Evolutionary conservation across 352 stramenopile species (phyloP), one percentile per base, ranked within the genome.

Genomic region (Phytopythium oedochilum): DNA sequence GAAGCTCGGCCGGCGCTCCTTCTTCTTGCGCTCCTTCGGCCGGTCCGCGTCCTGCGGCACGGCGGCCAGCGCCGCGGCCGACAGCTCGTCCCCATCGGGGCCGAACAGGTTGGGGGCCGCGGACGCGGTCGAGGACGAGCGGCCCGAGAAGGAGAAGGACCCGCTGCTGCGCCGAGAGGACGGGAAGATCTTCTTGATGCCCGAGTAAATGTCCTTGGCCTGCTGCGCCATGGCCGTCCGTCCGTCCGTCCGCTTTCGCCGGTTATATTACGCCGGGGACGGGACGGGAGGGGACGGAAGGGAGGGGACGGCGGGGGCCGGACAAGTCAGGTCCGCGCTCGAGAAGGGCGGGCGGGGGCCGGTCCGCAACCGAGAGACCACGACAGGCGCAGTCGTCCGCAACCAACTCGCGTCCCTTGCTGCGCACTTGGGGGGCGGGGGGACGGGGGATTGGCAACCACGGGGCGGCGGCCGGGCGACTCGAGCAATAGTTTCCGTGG

Each of bases 111-210:
- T 36, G 14, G 26, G 26, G 22, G 38, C 15, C n/a, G 18, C 28
- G 26, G 31, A 31, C 52, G 52, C 52, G 40, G 28, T 57, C 10
- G 39, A 47, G 53, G 59, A 73, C 55, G 59, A 53, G n/a, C 70
- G 70, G 0, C 69, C 57, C 23, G 58, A 61, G 48, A 69, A 72
- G 28, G 73, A 84, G 64, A 88, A 88, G 22, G 71, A 81, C 44
- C 69, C 70, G 48, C 66, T 78, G 47, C 47, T 54, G 20, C 79
- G 73, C 15, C 64, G 66, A 25, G 68, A 69, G 25, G 70, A 63
- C 28, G 79, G 73, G 60, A 83, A 81, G 61, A 88, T 82, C 75
- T 90, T 90, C 69, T 90, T 90, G 55, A 90, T 83, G 20, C 79
- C 79, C 53, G 79, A 79, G 59, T 86, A 85, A 10, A 90, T 77